Evolutionary conservation across 768 basidiomycete genomes (phyloP), one percentile per base, ranked within the genome.

Genomic region (Pleurotus platypus): DNA sequence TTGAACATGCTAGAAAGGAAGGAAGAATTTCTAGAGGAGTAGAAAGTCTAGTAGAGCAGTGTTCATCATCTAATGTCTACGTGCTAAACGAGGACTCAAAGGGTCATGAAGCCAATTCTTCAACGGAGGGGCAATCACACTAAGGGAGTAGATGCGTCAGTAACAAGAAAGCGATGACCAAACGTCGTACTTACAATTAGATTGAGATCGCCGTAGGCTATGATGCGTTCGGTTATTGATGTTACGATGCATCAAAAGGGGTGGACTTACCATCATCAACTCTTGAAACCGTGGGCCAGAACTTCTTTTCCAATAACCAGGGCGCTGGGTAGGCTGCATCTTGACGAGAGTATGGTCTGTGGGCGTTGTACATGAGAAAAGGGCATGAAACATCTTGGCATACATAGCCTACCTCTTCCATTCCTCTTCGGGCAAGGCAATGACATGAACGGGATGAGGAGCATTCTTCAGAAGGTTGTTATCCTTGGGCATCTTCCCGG

Each of bases 381-480:
- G 27, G 12, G 43, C 24, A 20, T 35, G 18, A 9, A 13, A 51
- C 13, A 18, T 20, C 38, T 13, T 22, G 40, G 26, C 15, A 51
- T 45, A 3, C 7, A 6, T 11, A 69, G 30, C 83, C 56, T 43
- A 92, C 91, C 87, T 80, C 63, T 92, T 86, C 97, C 97, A 98
- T 56, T 94, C 80, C 49, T 78, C 78, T 59, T 91, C 89, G 4
- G 90, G 77, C n/a, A 83, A 60, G 0, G 84, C 76, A 47, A 97
- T 77, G 39, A 87, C 80, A 22, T 86, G 83, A 49, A 91, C 78
- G 0, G 97, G 87, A 68, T 99, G 97, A 22, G 97, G 97, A 0
- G 97, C 92, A 66, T 98, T 96, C 70, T 87, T 92, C 60, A 99
- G 78, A 15, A 96, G 70, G 68, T 99, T 99, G 75, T 93, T 92